phyloP scores from a whole-genome alignment of 257 asterid species.

The Linderniella brevidens region DNA sequence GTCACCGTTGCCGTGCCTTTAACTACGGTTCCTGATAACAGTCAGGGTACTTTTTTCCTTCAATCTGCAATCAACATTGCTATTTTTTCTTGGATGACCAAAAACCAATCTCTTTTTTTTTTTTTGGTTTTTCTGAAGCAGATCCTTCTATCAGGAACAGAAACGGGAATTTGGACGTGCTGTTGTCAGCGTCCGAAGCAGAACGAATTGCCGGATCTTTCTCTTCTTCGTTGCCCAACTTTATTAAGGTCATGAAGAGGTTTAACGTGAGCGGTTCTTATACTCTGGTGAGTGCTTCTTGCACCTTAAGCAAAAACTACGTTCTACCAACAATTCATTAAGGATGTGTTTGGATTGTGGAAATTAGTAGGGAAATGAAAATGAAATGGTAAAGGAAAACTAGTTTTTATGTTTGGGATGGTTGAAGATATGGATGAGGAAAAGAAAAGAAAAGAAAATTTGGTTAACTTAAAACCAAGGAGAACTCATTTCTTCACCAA shows the following conservation, averaged over 20 bases:
- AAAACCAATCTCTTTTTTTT: neutral
- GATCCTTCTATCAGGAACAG: conserved; percentile 21
- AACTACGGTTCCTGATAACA: conserved; percentile 18
- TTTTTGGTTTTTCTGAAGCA: conserved; percentile 18
- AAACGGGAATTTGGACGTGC: conserved; percentile 25
- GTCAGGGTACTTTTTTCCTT: conserved; percentile 24
- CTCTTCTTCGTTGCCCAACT: conserved; percentile 55
- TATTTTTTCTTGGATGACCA: too few species aligned
- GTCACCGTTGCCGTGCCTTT: conserved; percentile 47
- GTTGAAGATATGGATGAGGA: too few species aligned
- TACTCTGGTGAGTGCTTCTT: conserved; percentile 51
- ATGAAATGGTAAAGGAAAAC: too few species aligned
- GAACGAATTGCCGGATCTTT: conserved; percentile 57
- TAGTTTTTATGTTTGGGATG: too few species aligned
- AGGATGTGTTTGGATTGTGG: too few species aligned
- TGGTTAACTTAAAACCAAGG: too few species aligned
- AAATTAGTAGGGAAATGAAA: too few species aligned
- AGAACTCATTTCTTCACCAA: too few species aligned
- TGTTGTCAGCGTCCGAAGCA: conserved; percentile 65
- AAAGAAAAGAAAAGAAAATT: too few species aligned
- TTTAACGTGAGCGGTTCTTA: conserved; percentile 88
- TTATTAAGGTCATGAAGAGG: conserved; percentile 70
- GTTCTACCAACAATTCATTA: too few species aligned
- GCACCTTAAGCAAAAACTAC: too few species aligned
- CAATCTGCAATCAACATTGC: too few species aligned